These are phyloP conservation scores for Pyrenochaeta sp. DNA, from an alignment of 2,329 filamentous ascomycete genomes.

Conservation along the genomic window DNA sequence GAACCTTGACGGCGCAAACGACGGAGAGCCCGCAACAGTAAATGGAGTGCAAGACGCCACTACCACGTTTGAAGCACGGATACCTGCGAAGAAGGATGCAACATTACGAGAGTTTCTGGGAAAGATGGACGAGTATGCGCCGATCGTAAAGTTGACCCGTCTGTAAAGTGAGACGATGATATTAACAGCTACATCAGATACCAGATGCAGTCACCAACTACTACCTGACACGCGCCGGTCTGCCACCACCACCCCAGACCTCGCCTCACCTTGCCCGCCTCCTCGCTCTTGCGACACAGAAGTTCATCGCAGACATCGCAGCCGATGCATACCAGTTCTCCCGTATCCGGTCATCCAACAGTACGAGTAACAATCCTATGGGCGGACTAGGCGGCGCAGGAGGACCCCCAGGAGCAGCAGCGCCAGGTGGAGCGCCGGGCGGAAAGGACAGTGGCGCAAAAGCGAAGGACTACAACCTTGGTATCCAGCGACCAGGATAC, in stretches of 20 bases:
- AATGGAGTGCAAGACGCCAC: constrained; percentile 55
- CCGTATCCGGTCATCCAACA: constrained; percentile 92
- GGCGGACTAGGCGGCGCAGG: constrained; percentile 73
- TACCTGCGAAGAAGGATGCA: constrained; percentile 87
- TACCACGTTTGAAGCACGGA: constrained; percentile 65
- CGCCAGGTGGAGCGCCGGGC: constrained; percentile 63
- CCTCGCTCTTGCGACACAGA: constrained; percentile 96
- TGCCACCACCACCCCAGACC: constrained; percentile 90
- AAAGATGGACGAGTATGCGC: constrained; percentile 98
- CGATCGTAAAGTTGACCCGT: constrained; percentile 73
- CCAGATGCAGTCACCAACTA: constrained; percentile 97
- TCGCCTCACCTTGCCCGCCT: constrained; percentile 90
- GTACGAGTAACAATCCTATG: constrained; percentile 89
- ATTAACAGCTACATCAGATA: constrained; percentile 67
- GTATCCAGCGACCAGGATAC: constrained; percentile 62
- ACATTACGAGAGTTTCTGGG: constrained; percentile 90
- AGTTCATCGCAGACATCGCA: constrained; percentile 97
- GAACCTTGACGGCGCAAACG: constrained; percentile 53
- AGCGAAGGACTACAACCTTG: constrained; percentile 58
- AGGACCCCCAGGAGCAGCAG: constrained; percentile 69
- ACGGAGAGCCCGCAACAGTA: constrained; percentile 39
- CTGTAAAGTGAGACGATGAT: neutral
- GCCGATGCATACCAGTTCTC: constrained; percentile 98
- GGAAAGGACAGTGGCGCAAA: constrained; percentile 53
- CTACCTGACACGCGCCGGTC: constrained; percentile 94